These are phyloP conservation scores for Penicillium vulpinum DNA, from an alignment of 2,329 filamentous ascomycete species.

Conservation along the genomic window DNA sequence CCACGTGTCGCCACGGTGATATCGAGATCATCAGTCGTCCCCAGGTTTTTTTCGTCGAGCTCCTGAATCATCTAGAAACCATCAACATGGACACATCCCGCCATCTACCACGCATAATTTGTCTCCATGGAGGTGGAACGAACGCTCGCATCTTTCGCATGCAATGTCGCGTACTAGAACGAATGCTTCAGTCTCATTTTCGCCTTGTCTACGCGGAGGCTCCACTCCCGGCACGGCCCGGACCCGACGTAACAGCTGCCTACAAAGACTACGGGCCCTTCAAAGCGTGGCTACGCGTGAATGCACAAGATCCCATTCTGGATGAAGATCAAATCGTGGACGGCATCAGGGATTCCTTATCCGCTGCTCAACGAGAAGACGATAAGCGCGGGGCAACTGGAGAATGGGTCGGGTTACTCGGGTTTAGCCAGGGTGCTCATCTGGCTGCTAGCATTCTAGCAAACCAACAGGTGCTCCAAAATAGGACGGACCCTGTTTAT, in stretches of 20 bases:
- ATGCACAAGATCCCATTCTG: slow-evolving; percentile 56
- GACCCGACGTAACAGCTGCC: slow-evolving; percentile 63
- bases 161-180: slow-evolving; percentile 62
- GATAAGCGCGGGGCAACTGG: slow-evolving; percentile 54
- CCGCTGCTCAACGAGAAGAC: slow-evolving; percentile 41
- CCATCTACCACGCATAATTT: slow-evolving; percentile 65
- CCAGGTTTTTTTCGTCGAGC: neutral
- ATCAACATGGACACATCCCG: slow-evolving; percentile 1
- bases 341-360: neutral
- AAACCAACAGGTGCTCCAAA: slow-evolving; percentile 68
- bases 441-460: slow-evolving; percentile 60
- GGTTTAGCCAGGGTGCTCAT: slow-evolving; percentile 69
- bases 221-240: slow-evolving; percentile 63
- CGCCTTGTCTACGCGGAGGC: slow-evolving; percentile 72
- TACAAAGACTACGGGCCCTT: slow-evolving; percentile 69
- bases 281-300: slow-evolving; percentile 63
- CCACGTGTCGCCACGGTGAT: no score
- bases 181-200: slow-evolving; percentile 57
- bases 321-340: slow-evolving; percentile 33
- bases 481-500: neutral
- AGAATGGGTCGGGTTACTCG: slow-evolving; percentile 61
- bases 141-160: slow-evolving; percentile 68
- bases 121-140: slow-evolving; percentile 77
- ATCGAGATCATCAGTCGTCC: neutral
- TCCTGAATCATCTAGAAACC: neutral